Evolutionary conservation across 1,284 basidiomycete species (phyloP).

Genomic region (Bondarzewia mesenterica): DNA sequence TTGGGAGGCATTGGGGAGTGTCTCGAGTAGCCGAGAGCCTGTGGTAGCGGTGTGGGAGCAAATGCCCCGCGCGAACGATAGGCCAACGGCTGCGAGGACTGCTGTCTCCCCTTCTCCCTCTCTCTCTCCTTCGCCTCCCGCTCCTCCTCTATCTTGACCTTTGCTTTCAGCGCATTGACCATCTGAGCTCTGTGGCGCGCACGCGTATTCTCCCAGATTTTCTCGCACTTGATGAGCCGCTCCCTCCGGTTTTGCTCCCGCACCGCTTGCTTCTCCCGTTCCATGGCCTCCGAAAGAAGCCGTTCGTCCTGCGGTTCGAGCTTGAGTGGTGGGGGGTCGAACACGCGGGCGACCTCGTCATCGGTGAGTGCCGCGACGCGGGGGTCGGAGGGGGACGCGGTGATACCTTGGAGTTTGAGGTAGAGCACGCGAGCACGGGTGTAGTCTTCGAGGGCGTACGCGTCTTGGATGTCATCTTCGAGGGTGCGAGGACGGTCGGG

Average conservation of each 20-base stretch:
- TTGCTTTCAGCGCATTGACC: no score
- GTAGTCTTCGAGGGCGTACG: not conserved
- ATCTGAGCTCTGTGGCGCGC: conserved; percentile 6
- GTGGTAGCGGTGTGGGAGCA: no score
- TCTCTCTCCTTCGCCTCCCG: conserved; percentile 7
- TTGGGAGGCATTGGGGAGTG: not conserved
- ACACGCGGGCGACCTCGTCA: not conserved
- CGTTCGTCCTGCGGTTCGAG: no score
- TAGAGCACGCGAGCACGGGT: not conserved
- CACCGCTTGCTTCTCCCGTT: not conserved
- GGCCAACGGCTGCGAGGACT: no score
- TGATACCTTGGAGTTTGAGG: not conserved
- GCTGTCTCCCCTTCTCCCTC: no score
- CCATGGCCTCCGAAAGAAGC: not conserved
- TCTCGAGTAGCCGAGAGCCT: no score
- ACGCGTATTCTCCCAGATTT: not conserved
- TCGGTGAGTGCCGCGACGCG: not conserved
- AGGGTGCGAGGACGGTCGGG: not conserved
- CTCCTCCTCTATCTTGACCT: conserved; percentile 8
- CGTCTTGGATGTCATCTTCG: not conserved
- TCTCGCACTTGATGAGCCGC: no score
- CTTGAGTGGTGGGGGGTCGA: no score
- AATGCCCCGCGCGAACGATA: no score
- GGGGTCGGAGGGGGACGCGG: not conserved
- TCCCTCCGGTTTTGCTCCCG: not conserved